Base-by-base conservation (phyloP, 768 basidiomycete genomes). In the Epithele typhae region DNA sequence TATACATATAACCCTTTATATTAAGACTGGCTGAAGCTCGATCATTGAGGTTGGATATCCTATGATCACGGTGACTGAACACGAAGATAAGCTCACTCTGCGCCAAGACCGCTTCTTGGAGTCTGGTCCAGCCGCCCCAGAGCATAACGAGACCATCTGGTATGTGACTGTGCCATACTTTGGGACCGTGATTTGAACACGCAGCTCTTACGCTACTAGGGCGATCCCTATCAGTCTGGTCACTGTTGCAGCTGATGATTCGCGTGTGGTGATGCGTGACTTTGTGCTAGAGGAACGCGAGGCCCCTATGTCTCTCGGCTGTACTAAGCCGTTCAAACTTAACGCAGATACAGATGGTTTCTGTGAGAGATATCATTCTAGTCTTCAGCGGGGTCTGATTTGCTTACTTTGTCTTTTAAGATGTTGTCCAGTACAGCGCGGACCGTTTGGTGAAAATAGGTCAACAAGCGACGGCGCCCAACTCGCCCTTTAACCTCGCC, bases 91-190 rank as follows among this genome's bases (percentile, higher is more conserved):
- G 8, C 81, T 99, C 56, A 75, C 72, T 46, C 74, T 98, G 44
- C 81, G 82, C 27, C 96, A 98, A 67, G 89, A 96, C 62, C 78
- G 96, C n/a, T 98, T 96, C 77, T 71, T 98, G 39, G 86, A 90
- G 60, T 87, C 84, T 0, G 94, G 92, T 0, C 77, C 76, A 50
- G 82, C 80, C 9, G 79, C 82, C 57, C 77, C 79, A 9, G 79
- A 89, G 61, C 89, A 96, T 48, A 92, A 96, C 57, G 71, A 91
- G 63, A 94, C 89, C 2, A 74, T 90, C 48, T 97, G 94, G 94
- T 86, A 14, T 30, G 27, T 30, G 27, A 7, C 27, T 14, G 27
- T 14, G 27, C 27, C 24, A 22, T 23, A 4, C 32, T 17, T 1
- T n/a, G 17, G 43, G 22, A 22, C 19, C 15, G 32, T 14, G 45